Evolutionary conservation across 2,329 filamentous ascomycete species (phyloP), one percentile per base, ranked within the genome.

Genomic region (Coniella vitis): DNA sequence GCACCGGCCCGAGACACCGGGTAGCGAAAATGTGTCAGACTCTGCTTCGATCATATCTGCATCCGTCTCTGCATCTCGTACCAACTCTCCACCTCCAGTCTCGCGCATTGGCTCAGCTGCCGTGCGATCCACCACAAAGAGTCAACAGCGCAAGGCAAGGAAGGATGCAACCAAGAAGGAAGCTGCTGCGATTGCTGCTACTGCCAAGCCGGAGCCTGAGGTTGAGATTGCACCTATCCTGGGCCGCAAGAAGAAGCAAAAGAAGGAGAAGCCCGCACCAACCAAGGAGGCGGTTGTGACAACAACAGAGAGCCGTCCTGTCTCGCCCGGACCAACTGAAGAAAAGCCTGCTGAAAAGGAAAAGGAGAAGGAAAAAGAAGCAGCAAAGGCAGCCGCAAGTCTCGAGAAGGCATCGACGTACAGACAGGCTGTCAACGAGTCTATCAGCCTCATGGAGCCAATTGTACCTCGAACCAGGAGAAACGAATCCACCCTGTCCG

Each of bases 161-260:
- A 84, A 83, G 62, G 83, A 85, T 54, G 77, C 75, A 16, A 70
- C 79, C 51, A 85, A 82, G 59, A 80, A 83, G 58, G 82, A 86
- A 48, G 75, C 74, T 3, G 74, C 72, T 16, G 63, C 73, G 31
- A 74, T 82, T 52, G 68, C 66, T 3, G 77, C 55, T 16, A 57
- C 79, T 53, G 57, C 68, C 1, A 59, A 76, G 42, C 59, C 68
- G 13, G 81, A 83, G 51, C 64, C 73, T 12, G 72, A 78, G 45
- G 67, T 69, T 14, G 76, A 80, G 55, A 76, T 79, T 56, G 87
- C 81, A 7, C 87, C 88, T 0, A 85, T 94, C 36, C 64, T 89
- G 42, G 86, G 86, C 31, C 79, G 87, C 45, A 90, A 90, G 72
- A 91, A 89, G 73, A 93, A 91, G 69, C 80, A 87, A 63, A 90